Evolutionary conservation across 331 rosid species (phyloP).

Genomic region (Prunus yedoensis): DNA sequence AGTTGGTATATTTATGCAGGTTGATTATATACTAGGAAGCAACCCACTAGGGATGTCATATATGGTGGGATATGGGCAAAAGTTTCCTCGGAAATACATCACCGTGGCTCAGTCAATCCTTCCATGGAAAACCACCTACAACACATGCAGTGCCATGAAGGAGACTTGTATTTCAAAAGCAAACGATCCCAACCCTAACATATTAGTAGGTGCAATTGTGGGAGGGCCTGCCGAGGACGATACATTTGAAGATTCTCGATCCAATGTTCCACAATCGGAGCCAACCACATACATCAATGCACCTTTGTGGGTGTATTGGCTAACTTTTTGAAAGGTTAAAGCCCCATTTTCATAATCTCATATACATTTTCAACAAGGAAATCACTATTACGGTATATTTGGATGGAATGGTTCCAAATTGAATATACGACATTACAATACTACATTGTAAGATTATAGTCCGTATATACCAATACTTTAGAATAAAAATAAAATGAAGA

Average conservation of each 20-base stretch:
- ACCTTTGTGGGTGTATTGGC: conserved; percentile 28
- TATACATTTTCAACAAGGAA: neutral
- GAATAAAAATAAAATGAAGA: too few species aligned
- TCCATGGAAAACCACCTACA: conserved; percentile 4
- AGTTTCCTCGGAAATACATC: conserved; percentile 26
- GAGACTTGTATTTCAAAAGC: conserved; percentile 11
- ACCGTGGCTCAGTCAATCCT: conserved; percentile 26
- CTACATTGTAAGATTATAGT: too few species aligned
- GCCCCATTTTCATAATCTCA: neutral
- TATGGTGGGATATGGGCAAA: conserved; percentile 26
- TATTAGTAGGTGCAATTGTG: conserved; percentile 25
- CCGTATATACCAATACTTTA: too few species aligned
- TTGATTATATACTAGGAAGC: conserved; percentile 24
- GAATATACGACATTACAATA: too few species aligned
- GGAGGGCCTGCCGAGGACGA: conserved; percentile 28
- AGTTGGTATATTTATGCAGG: conserved; percentile 14
- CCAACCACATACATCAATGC: conserved; percentile 34
- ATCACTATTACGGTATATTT: too few species aligned
- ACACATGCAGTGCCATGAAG: conserved; percentile 18
- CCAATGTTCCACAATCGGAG: conserved; percentile 25
- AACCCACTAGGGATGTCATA: conserved; percentile 31
- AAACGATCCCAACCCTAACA: conserved; percentile 13
- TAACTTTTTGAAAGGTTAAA: neutral
- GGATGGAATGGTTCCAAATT: too few species aligned
- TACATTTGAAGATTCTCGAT: conserved; percentile 19